Base-by-base conservation (phyloP, 371 early-diverging fungal genomes). In the Actinomucor elegans region DNA sequence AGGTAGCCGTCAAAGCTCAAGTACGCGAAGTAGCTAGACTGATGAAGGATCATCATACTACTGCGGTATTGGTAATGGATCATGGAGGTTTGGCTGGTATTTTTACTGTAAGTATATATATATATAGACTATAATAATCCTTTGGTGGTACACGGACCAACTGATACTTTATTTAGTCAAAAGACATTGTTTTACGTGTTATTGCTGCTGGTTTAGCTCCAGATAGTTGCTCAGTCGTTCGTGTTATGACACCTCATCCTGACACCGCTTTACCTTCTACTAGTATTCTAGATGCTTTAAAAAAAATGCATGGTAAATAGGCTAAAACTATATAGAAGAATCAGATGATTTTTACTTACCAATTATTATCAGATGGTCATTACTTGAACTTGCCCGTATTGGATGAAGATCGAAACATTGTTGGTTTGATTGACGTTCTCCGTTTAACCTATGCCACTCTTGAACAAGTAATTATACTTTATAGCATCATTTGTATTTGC, bases 221-320 rank as follows among this genome's bases (percentile, higher is more conserved):
- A 40, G 80, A 80, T 52, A 92, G 79, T 20, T 96, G 97, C 61
- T 88, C 91, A 31, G 96, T 97, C 37, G 90, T 95, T 27, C 88
- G 96, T 55, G 96, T 97, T n/a, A 96, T 98, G 97, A 98, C 98
- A 0, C 97, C 97, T 48, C 94, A 97, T 55, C 98, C 98, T 7
- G 98, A 98, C 73, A 91, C 92, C n/a, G 93, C 94, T 1, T 61
- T 80, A 34, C 80, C 90, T 12, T 73, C 85, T 24, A 91, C 91
- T 27, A 85, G 93, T 45, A 91, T 97, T 53, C 68, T 97, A 52
- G 96, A 96, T 29, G 98, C 96, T 4, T 80, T 98, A 55, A 92
- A 92, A 69, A 94, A 92, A 69, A 92, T 98, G 89, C 88, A 98
- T 71, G 86, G 89, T 90, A 83, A 58, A 50, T 46, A 15, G 2